A percentile compares a stretch with the other conserved stretches of the same genome.
These are phyloP conservation scores for Dictyostelium purpureum DNA, from an alignment of 78 protist species.

Conservation along the genomic window DNA sequence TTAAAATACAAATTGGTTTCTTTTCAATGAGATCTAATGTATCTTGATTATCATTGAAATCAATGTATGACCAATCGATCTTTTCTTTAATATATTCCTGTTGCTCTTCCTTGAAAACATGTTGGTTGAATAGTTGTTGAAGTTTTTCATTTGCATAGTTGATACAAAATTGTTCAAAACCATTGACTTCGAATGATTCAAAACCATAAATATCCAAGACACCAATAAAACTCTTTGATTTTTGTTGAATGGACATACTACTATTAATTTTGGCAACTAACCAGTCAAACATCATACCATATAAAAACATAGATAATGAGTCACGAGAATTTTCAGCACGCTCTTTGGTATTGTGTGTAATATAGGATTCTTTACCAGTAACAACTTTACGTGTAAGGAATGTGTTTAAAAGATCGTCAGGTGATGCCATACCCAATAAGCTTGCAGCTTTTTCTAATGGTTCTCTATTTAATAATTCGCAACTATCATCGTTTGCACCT, in stretches of 20 bases:
- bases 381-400: slow-evolving; percentile 58
- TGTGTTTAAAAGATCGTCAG: slow-evolving; percentile 36
- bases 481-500: slow-evolving; percentile 10
- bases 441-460: slow-evolving; percentile 44
- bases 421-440: slow-evolving; percentile 26
- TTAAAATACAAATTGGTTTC: slow-evolving; percentile 85
- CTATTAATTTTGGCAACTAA: slow-evolving; percentile 75
- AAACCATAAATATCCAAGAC: slow-evolving; percentile 98
- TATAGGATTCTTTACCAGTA: slow-evolving; percentile 33
- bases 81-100: slow-evolving; percentile 89
- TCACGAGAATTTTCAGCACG: slow-evolving; percentile 80
- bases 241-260: slow-evolving; percentile 21
- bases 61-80: slow-evolving; percentile 89
- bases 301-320: slow-evolving; percentile 49
- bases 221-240: slow-evolving; percentile 81
- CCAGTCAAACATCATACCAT: slow-evolving; percentile 82
- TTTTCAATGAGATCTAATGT: slow-evolving; percentile 88
- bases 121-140: slow-evolving; percentile 89
- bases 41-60: slow-evolving; percentile 89
- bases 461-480: not conserved
- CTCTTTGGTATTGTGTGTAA: slow-evolving; percentile 54
- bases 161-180: slow-evolving; percentile 95
- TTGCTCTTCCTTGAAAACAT: slow-evolving; percentile 90
- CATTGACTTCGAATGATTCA: slow-evolving; percentile 91
- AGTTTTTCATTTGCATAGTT: slow-evolving; percentile 95